Percentiles rank a stretch among this genome's conserved stretches.
Conservation (phyloP, 2,329 filamentous ascomycete genomes). For the Capronia americana region DNA sequence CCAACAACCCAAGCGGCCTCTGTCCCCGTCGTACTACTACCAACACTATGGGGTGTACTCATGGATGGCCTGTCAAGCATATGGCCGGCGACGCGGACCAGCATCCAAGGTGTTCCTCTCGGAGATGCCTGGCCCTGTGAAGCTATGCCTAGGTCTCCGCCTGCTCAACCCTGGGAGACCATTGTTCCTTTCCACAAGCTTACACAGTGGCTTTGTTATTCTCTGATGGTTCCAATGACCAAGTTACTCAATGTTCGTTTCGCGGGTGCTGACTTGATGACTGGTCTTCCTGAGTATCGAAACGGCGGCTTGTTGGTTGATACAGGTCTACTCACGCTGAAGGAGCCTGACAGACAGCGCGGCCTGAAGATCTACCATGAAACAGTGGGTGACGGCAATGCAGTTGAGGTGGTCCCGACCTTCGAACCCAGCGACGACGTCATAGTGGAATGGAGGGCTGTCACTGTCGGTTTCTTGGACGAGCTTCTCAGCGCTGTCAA, state of each 20-base stretch:
- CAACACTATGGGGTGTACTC: conserved; percentile 87
- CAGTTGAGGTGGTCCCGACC: conserved; percentile 74
- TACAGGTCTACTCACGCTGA: conserved; percentile 79
- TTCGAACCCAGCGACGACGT: conserved; percentile 77
- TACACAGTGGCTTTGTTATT: conserved; percentile 94
- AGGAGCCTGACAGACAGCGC: conserved; percentile 70
- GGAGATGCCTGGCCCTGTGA: conserved; percentile 95
- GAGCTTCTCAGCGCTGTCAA: conserved; percentile 74
- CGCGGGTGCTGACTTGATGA: conserved; percentile 79
- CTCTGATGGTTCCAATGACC: conserved; percentile 88
- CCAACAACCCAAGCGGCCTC: conserved; percentile 88
- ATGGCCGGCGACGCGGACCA: conserved; percentile 86
- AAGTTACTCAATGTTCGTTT: conserved; percentile 81
- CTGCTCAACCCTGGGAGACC: conserved; percentile 60
- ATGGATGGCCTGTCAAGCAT: conserved; percentile 86
- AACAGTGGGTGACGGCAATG: conserved; percentile 75
- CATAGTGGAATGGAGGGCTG: conserved; percentile 78
- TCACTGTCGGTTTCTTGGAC: conserved; percentile 77
- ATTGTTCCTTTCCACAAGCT: conserved; percentile 94
- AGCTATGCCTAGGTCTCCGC: conserved; percentile 72
- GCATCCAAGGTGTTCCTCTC: conserved; percentile 83
- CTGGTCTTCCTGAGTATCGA: conserved; percentile 87
- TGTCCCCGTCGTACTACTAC: conserved; percentile 82
- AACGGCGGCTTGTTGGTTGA: conserved; percentile 90
- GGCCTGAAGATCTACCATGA: conserved; percentile 73